Evolutionary conservation across 1,139 yeast species (phyloP), one percentile per base, ranked within the genome.

Genomic region (Blastobotrys petasosporus): DNA sequence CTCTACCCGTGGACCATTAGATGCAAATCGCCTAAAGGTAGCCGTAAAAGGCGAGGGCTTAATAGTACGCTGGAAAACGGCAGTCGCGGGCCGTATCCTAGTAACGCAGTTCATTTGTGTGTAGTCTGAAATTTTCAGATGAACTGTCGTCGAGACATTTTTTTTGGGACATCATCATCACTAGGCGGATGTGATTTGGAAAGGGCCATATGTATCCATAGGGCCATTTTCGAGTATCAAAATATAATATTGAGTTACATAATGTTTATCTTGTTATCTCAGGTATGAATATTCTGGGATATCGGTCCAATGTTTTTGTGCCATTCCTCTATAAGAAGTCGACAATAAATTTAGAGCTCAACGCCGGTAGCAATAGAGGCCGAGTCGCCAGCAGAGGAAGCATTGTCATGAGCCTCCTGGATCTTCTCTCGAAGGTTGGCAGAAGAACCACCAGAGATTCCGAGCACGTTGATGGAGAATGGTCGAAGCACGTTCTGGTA

Each of bases 401-500:
- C 56, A 33, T 55, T 53, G 17, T 55, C 62, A 36, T 54, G 54
- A 37, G 66, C 62, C 40, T 56, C 57, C 32, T 52, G 52, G 34
- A 62, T 57, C 58, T 59, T 58, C 58, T 64, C 69, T 55, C 58
- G 61, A 46, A 65, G 56, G 25, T 51, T 42, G 34, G 60, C 48
- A 28, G 65, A 58, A 16, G 66, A 54, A 10, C 62, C 60, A 23
- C 53, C 48, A 20, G 51, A 50, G 30, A 53, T 45, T 47, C 69
- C 66, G 48, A 71, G 62, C 52, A 80, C 65, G 60, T 76, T 79
- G 55, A 80, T 80, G 54, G 92, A 70, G 52, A 86, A 57, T 55
- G 98, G 98, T 62, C 78, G 77, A 62, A 92, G 73, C 33, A 84
- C 60, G 48, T 70, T 65, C 47, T 64, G 60, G 75, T 86, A 92